Conservation (phyloP, 2,329 filamentous ascomycete species). For the Paraphoma sp. region DNA sequence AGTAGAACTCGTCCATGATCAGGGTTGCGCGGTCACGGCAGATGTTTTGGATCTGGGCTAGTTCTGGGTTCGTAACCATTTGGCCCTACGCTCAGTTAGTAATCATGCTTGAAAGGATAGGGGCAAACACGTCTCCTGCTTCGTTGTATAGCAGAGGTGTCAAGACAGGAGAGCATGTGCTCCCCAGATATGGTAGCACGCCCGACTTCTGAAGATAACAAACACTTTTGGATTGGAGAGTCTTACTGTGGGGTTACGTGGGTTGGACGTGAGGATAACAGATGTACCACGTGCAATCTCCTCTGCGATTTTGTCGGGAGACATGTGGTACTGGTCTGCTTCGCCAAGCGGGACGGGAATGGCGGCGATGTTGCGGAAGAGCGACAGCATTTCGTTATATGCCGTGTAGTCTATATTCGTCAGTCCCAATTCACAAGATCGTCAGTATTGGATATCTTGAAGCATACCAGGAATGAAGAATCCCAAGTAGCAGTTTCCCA, state of each 20-base stretch:
- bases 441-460: too few species aligned
- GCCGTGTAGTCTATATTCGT: conserved; percentile 76
- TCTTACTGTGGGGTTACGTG: conserved; percentile 86
- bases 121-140: background rate
- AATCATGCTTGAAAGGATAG: background rate
- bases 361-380: conserved; percentile 79
- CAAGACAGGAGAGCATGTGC: background rate
- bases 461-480: conserved; percentile 77
- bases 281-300: conserved; percentile 80
- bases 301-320: conserved; percentile 89
- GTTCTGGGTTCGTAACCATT: conserved; percentile 82
- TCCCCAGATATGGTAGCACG: too few species aligned
- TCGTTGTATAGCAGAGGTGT: background rate
- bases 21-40: conserved; percentile 89
- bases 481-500: conserved; percentile 89
- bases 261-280: conserved; percentile 94
- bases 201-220: background rate
- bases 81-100: conserved; percentile 56
- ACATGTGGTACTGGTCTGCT: conserved; percentile 90
- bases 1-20: conserved; percentile 96
- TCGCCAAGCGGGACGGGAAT: conserved; percentile 71
- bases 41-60: conserved; percentile 90
- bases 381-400: conserved; percentile 95
- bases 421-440: background rate
- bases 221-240: background rate